These are phyloP conservation scores for Magnusiomyces starmeri DNA, from an alignment of 1,139 yeast species.

Conservation along the genomic window DNA sequence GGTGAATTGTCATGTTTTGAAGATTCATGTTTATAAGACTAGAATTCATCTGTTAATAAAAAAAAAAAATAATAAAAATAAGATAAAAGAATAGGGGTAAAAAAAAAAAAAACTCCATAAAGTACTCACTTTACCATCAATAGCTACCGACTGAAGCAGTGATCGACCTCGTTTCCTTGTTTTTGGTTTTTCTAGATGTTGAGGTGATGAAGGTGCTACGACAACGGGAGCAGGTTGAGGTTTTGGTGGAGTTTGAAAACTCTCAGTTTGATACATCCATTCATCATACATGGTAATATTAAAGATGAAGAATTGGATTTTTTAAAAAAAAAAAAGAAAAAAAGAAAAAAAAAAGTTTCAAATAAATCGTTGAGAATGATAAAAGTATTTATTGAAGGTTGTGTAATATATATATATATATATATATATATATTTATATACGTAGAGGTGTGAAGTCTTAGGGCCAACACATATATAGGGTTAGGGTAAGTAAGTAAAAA, in stretches of 20 bases:
- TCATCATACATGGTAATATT: slow-evolving; percentile 28
- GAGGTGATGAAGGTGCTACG: slow-evolving; percentile 4
- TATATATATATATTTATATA: not conserved
- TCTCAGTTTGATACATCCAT: slow-evolving; percentile 29
- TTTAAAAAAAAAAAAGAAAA: too few species aligned
- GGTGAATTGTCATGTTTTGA: slow-evolving; percentile 12
- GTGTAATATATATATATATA: not conserved
- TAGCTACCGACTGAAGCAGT: slow-evolving; percentile 27
- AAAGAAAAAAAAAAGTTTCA: too few species aligned
- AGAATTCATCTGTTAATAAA: not conserved
- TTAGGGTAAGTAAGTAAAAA: too few species aligned
- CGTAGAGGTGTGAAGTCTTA: not conserved
- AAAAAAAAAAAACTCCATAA: not conserved
- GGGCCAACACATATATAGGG: not conserved
- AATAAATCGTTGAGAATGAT: too few species aligned
- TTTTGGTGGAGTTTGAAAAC: slow-evolving; percentile 13
- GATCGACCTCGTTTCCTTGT: slow-evolving; percentile 25
- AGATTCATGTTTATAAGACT: not conserved
- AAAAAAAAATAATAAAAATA: too few species aligned
- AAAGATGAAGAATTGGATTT: not conserved
- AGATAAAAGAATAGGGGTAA: too few species aligned
- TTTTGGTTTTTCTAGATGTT: slow-evolving; percentile 9
- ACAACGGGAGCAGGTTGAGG: slow-evolving; percentile 7
- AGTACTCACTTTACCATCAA: slow-evolving; percentile 15
- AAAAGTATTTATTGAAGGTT: not conserved